Evolutionary conservation across 176 grass and related monocot species (phyloP).

Genomic region (Echinochloa phyllopogon): DNA sequence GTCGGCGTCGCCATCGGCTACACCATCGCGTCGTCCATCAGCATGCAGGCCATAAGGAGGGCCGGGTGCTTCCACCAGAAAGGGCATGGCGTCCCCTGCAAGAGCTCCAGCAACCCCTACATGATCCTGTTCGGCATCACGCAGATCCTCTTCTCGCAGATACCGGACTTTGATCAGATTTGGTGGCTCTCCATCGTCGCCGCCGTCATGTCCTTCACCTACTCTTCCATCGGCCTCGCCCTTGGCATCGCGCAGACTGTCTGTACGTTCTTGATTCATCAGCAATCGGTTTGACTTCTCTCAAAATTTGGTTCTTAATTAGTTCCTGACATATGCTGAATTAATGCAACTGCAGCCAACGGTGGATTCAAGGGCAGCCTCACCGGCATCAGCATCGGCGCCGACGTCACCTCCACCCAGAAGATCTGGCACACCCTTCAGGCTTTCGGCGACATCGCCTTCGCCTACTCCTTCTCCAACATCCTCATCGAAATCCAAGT

Average conservation of each 20-base stretch:
- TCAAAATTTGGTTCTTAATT: too few relatives aligned
- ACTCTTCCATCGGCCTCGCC: constrained; percentile 43
- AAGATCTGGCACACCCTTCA: constrained; percentile 47
- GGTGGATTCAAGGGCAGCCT: constrained; percentile 40
- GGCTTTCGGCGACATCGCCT: constrained; percentile 59
- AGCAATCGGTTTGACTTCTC: too few relatives aligned
- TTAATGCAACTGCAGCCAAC: not conserved
- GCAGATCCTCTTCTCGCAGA: constrained; percentile 61
- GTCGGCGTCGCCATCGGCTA: constrained; percentile 53
- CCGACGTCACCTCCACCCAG: constrained; percentile 3
- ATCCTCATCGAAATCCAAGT: constrained; percentile 58
- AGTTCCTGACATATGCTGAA: not conserved
- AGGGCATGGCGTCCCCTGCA: constrained; percentile 16
- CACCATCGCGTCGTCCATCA: constrained; percentile 54
- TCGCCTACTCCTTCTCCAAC: constrained; percentile 56
- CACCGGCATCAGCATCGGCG: constrained; percentile 45
- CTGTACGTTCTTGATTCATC: constrained; percentile 6
- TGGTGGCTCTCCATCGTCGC: constrained; percentile 55
- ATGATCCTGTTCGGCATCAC: constrained; percentile 52
- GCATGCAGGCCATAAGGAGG: constrained; percentile 49
- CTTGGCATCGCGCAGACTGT: constrained; percentile 47
- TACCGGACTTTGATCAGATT: constrained; percentile 49
- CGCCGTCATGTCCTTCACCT: constrained; percentile 58
- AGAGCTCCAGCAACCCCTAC: constrained; percentile 48
- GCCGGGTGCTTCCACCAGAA: constrained; percentile 44